phyloP scores from a whole-genome alignment of 352 stramenopile genomes.

The Globisporangium megalacanthum region DNA sequence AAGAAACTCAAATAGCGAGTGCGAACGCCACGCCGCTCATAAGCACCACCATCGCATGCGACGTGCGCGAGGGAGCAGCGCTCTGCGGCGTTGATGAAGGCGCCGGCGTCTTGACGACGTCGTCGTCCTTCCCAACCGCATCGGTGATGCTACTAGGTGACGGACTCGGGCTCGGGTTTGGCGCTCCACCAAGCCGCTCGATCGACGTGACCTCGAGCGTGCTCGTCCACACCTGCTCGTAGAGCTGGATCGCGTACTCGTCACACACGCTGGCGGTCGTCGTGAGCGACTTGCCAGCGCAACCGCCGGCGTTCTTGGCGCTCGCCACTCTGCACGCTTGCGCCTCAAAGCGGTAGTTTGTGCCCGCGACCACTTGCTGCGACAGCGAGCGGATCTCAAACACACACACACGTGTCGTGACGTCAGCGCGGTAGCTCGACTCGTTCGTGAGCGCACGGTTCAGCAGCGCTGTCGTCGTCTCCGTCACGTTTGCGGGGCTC shows the following conservation, averaged over 20 bases:
- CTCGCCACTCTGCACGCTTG: constrained; percentile 34
- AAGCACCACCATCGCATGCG: background rate
- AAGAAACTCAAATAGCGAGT: background rate
- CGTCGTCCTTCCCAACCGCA: background rate
- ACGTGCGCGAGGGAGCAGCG: background rate
- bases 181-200: constrained; percentile 3
- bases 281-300: constrained; percentile 14
- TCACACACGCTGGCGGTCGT: constrained; percentile 20
- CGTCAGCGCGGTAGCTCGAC: constrained; percentile 21
- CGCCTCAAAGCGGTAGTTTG: constrained; percentile 72
- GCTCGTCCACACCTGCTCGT: constrained; percentile 51
- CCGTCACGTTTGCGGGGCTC: background rate
- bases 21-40: background rate
- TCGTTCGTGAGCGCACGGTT: constrained; percentile 19
- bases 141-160: no score
- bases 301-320: constrained; percentile 31
- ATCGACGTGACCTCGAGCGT: constrained; percentile 61
- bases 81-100: background rate
- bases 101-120: background rate
- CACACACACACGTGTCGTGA: constrained; percentile 32
- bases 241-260: constrained; percentile 50
- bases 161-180: constrained; percentile 5
- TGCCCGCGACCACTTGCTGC: constrained; percentile 58
- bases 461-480: constrained; percentile 14
- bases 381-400: constrained; percentile 26